phyloP scores from a whole-genome alignment of 2,329 filamentous ascomycete species.

The Cladorrhinum sp. region DNA sequence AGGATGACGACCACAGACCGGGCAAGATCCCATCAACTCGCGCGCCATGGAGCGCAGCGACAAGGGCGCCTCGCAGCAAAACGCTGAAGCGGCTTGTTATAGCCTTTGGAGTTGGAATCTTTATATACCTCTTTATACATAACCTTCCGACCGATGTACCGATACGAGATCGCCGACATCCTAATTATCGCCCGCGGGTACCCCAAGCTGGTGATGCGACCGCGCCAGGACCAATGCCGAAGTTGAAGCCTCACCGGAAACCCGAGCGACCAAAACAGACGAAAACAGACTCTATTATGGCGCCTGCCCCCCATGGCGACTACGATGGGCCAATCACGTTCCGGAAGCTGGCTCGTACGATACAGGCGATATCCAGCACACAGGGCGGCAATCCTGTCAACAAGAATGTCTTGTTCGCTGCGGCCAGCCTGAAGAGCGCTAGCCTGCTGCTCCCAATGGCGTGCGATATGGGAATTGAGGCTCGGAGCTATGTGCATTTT shows the following conservation, averaged over 20 bases:
- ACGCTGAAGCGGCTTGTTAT: slow-evolving; percentile 51
- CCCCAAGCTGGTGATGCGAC: slow-evolving; percentile 13
- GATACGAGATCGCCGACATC: slow-evolving; percentile 38
- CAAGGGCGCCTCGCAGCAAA: slow-evolving; percentile 49
- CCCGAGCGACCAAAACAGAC: slow-evolving; percentile 12
- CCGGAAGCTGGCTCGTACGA: slow-evolving; percentile 58
- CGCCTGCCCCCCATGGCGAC: not conserved
- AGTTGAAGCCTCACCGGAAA: slow-evolving; percentile 16
- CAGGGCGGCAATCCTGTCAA: slow-evolving; percentile 52
- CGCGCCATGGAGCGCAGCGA: slow-evolving; percentile 39
- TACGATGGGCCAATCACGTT: slow-evolving; percentile 72
- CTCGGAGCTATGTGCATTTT: slow-evolving; percentile 75
- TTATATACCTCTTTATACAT: slow-evolving; percentile 62
- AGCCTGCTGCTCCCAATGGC: slow-evolving; percentile 74
- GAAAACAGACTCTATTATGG: not conserved
- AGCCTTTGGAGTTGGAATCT: slow-evolving; percentile 43
- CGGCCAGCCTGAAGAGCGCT: slow-evolving; percentile 70
- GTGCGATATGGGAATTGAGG: slow-evolving; percentile 75
- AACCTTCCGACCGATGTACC: slow-evolving; percentile 54
- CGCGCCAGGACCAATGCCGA: slow-evolving; percentile 14
- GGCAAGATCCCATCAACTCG: slow-evolving; percentile 31
- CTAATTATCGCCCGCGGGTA: slow-evolving; percentile 31
- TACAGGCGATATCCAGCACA: slow-evolving; percentile 57
- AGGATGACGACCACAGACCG: slow-evolving; percentile 54
- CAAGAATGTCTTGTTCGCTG: slow-evolving; percentile 75